phyloP scores from a whole-genome alignment of 352 stramenopile genomes.

The Phytophthora megakarya region DNA sequence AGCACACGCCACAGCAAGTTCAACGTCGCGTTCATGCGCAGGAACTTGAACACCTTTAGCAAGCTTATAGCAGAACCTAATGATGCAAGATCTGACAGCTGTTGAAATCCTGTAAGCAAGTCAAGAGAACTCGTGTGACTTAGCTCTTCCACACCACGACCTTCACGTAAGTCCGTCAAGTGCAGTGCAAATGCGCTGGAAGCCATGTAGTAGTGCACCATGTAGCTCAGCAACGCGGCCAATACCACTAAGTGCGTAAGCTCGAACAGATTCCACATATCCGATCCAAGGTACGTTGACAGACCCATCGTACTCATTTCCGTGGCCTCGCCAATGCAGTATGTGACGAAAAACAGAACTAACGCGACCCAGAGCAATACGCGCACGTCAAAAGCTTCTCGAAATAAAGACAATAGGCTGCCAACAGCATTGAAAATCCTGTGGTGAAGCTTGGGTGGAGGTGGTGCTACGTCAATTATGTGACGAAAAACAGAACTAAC shows the following conservation, averaged over 20 bases:
- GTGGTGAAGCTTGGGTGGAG: slow-evolving; percentile 5
- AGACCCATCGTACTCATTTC: slow-evolving; percentile 84
- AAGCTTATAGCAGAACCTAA: slow-evolving; percentile 79
- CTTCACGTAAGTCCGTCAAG: slow-evolving; percentile 42
- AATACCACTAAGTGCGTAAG: slow-evolving; percentile 75
- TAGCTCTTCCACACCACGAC: slow-evolving; percentile 50
- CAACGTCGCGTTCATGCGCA: slow-evolving; percentile 90
- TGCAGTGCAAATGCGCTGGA: slow-evolving; percentile 58
- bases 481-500: slow-evolving; percentile 71
- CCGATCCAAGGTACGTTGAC: slow-evolving; percentile 73
- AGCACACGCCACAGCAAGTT: slow-evolving; percentile 87
- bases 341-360: slow-evolving; percentile 77
- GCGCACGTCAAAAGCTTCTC: slow-evolving; percentile 54
- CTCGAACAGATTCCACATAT: slow-evolving; percentile 92
- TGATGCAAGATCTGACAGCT: slow-evolving; percentile 76
- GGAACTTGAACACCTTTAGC: slow-evolving; percentile 90
- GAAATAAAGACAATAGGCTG: slow-evolving; percentile 19
- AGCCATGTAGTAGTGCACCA: slow-evolving; percentile 71
- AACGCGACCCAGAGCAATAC: slow-evolving; percentile 72
- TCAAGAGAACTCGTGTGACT: slow-evolving; percentile 68
- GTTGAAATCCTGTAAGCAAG: slow-evolving; percentile 72
- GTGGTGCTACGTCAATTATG: neutral
- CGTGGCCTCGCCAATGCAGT: slow-evolving; percentile 75
- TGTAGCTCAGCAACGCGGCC: slow-evolving; percentile 62
- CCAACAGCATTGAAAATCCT: slow-evolving; percentile 29